A percentile compares a stretch with the other conserved stretches of the same genome.
Evolutionary conservation across 306 rosid species (phyloP).

Genomic region (Quercus rubra): DNA sequence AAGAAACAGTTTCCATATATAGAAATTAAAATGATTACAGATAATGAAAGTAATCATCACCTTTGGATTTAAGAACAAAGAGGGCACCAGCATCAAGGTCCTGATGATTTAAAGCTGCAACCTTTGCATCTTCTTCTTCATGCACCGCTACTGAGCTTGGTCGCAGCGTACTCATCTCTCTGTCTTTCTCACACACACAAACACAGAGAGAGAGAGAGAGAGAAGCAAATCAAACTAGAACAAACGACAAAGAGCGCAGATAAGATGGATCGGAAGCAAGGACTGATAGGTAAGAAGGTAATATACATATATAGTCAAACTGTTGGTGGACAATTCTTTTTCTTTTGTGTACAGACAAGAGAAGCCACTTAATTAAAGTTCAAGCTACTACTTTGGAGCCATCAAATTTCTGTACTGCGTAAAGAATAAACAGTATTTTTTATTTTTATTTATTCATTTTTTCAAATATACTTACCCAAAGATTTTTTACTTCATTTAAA

Average conservation of each 20-base stretch:
- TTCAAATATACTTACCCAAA: too few relatives aligned
- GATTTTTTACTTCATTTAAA: too few relatives aligned
- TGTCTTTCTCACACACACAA: background rate
- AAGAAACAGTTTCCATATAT: background rate
- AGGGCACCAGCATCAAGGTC: conserved; percentile 74
- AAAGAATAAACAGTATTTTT: too few relatives aligned
- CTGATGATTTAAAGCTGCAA: background rate
- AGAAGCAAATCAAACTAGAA: background rate
- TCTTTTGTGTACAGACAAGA: background rate
- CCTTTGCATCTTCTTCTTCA: conserved; percentile 25
- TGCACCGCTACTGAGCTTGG: conserved; percentile 18
- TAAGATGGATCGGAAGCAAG: background rate
- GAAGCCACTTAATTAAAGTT: background rate
- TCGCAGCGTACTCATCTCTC: conserved; percentile 34
- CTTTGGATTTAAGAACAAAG: conserved; percentile 87
- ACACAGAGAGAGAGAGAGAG: background rate
- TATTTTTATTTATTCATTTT: too few relatives aligned
- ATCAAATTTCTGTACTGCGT: too few relatives aligned
- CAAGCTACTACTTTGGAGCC: background rate
- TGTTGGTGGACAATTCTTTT: background rate
- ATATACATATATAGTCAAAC: background rate
- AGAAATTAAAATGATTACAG: too few relatives aligned
- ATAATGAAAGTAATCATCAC: conserved; percentile 3
- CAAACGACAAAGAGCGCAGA: too few relatives aligned
- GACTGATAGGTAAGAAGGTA: background rate